Base-by-base conservation (phyloP, 1,139 yeast species). In the Zygosaccharomyces pseudobailii region DNA sequence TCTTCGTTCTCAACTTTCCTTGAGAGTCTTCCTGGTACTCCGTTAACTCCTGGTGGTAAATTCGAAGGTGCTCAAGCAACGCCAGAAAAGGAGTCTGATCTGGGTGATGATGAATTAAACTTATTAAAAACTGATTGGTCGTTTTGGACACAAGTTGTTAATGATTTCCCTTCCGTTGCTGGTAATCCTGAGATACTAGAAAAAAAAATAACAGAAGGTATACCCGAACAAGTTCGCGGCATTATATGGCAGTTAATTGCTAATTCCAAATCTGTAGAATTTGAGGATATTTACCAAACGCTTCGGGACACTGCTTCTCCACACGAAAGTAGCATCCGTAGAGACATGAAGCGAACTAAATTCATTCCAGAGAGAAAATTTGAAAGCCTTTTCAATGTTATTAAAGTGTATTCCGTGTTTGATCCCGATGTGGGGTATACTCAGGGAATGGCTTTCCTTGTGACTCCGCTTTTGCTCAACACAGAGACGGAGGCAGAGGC, bases 381-480 rank as follows among this genome's bases (percentile, higher is more conserved):
- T 36, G 81, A 76, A 39, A 82, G 87, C 40, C 69, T 92, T 35
- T 86, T 74, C 63, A 80, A 82, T 51, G 83, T 92, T 30, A 79
- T 92, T 54, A 87, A 86, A 62, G 90, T 90, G 0, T 92, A 90
- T 67, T 82, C 94, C 20, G 70, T 88, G 44, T 85, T 81, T 65
- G 97, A 92, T 62, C 83, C 87, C 1, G 97, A 89, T 48, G 96
- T 92, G 33, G 98, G 98, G 0, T 92, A 92, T 63, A 92, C 97
- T 1, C 97, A 92, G 66, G 97, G 98, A 5, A 88, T 92, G 96
- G 95, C 94, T 2, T 90, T 92, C 61, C 79, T 92, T 39, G 79
- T 88, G 0, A 89, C 88, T 6, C 97, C 97, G 0, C 69, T 92
- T 46, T 73, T 89, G 45, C 75, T 90, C 71, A 87, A 87, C 58